phyloP scores from a whole-genome alignment of 176 grass and related monocot genomes.

The Musa acuminata region DNA sequence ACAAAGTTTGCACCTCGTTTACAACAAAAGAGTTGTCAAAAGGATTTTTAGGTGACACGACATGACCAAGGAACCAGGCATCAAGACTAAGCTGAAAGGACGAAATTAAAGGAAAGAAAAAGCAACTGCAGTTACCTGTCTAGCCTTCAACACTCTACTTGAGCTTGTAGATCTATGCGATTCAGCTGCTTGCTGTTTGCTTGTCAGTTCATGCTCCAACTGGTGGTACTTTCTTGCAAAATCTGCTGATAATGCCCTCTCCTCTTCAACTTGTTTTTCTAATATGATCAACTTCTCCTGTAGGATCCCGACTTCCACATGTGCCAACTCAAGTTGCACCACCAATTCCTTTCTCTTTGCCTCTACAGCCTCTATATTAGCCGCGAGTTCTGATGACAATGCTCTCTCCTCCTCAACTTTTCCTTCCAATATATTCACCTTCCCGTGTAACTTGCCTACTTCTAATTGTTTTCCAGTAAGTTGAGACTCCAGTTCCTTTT shows the following conservation, averaged over 20 bases:
- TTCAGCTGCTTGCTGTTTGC: slow-evolving; percentile 21
- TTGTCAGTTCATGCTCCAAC: slow-evolving; percentile 36
- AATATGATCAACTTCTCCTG: slow-evolving; percentile 24
- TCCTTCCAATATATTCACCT: slow-evolving; percentile 34
- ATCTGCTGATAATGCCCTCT: slow-evolving; percentile 23
- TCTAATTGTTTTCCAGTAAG: slow-evolving; percentile 25
- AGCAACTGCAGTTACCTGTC: slow-evolving; percentile 41
- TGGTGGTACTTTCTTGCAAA: slow-evolving; percentile 32
- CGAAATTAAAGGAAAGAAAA: neutral
- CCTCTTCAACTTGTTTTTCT: slow-evolving; percentile 44
- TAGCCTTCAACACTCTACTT: slow-evolving; percentile 33
- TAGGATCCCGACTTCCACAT: slow-evolving; percentile 34
- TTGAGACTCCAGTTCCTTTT: slow-evolving; percentile 35
- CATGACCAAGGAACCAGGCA: neutral
- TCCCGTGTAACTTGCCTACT: slow-evolving; percentile 33
- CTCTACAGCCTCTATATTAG: slow-evolving; percentile 54
- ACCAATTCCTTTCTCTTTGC: slow-evolving; percentile 47
- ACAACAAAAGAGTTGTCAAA: neutral
- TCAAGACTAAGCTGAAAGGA: neutral
- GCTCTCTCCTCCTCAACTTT: slow-evolving; percentile 55
- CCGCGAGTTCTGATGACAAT: slow-evolving; percentile 43
- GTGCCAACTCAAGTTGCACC: slow-evolving; percentile 32
- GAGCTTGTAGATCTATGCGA: slow-evolving; percentile 14
- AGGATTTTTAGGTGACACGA: neutral
- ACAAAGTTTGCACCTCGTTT: neutral